Evolutionary conservation across 441 rosid genomes (phyloP), one percentile per base, ranked within the genome.

Genomic region (Metrosideros polymorpha): DNA sequence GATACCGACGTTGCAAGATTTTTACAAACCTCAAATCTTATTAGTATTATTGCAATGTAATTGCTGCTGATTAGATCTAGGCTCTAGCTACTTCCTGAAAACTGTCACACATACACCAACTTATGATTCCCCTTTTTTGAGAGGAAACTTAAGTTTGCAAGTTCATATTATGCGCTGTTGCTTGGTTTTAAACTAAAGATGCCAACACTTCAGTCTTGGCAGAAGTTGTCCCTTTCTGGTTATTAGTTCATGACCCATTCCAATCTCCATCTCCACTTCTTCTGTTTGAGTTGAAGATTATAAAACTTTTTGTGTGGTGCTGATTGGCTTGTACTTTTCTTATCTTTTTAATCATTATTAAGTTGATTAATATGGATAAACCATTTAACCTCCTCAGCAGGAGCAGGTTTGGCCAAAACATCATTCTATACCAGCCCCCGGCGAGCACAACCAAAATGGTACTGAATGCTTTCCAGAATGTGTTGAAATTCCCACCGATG

Each of bases 401-500:
- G 99, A 94, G 89, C 95, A 93, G 71, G 89, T 87, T 86, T 85
- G 51, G 86, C 82, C 91, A 52, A 93, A 86, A 83, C 95, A 89
- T 87, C 91, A 91, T 79, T 90, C 94, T 84, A 79, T 91, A 83
- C 84, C 93, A 66, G 85, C 91, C 90, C 82, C 88, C 85, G 63
- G 84, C 51, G 89, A 91, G 90, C 93, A 89, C 84, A 90, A 88
- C 87, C 91, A 90, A 88, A 85, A 88, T 47, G 91, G 84, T 85
- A 85, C 86, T 83, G 93, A 91, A 91, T 90, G 91, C 49, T 79
- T 92, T 87, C 95, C 94, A 82, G 91, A 91, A 66, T 92, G 92
- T 89, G 91, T 98, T 85, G 94, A 95, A 91, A 95, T 98, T 89
- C 99, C 99, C 61, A 90, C 92, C 7, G 99, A 96, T 93, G 99